These are phyloP conservation scores for Diaporthe australafricana DNA, from an alignment of 2,329 filamentous ascomycete genomes.

Conservation along the genomic window DNA sequence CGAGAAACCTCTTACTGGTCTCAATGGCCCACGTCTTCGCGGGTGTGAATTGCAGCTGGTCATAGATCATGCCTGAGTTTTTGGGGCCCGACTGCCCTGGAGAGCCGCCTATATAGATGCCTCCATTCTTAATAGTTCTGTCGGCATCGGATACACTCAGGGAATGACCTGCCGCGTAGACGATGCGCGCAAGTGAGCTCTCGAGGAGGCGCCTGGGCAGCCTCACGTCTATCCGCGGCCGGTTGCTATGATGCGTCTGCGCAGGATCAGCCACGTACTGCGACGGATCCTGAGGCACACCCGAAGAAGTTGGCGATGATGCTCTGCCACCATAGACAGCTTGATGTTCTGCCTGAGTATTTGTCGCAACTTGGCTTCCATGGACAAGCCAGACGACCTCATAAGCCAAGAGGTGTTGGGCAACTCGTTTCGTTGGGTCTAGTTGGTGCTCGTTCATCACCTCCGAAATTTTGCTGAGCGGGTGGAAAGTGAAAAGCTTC, in stretches of 20 bases:
- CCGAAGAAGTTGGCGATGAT: neutral
- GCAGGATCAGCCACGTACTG: constrained; percentile 39
- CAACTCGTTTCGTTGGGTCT: constrained; percentile 78
- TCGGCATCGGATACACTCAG: constrained; percentile 67
- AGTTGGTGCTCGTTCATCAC: constrained; percentile 76
- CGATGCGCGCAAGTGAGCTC: constrained; percentile 69
- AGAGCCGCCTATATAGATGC: constrained; percentile 70
- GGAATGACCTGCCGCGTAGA: constrained; percentile 70
- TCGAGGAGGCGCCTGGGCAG: constrained; percentile 65
- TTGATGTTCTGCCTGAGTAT: constrained; percentile 68
- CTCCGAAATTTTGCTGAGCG: constrained; percentile 72
- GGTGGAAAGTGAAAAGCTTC: constrained; percentile 91
- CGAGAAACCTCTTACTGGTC: constrained; percentile 70
- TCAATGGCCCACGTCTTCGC: constrained; percentile 69
- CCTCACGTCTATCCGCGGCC: constrained; percentile 65
- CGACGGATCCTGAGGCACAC: constrained; percentile 31
- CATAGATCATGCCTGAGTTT: constrained; percentile 53
- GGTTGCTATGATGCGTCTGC: constrained; percentile 54
- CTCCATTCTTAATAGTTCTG: constrained; percentile 65
- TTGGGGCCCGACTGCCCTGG: constrained; percentile 46
- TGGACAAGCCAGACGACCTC: constrained; percentile 88
- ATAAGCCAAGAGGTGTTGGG: constrained; percentile 85
- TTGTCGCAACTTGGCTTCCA: constrained; percentile 71
- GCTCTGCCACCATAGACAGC: constrained; percentile 57
- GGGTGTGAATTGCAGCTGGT: constrained; percentile 69